Evolutionary conservation across 2,329 filamentous ascomycete genomes (phyloP).

Genomic region (Neofusicoccum parvum): DNA sequence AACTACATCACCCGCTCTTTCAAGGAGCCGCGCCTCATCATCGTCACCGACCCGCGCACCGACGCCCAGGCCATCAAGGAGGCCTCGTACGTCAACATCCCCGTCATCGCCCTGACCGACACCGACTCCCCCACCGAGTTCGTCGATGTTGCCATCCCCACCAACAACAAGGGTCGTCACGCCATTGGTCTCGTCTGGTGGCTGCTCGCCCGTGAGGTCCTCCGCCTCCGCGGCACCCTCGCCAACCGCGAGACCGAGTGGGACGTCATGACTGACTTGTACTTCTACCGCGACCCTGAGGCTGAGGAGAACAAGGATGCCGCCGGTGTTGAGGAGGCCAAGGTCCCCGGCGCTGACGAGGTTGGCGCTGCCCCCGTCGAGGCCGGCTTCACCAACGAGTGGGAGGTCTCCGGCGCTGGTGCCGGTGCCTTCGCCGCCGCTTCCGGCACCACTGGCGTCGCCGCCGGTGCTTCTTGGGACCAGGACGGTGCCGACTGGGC

Average conservation of each 20-base stretch:
- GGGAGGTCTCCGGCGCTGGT: slow-evolving; percentile 72
- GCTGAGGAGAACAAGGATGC: slow-evolving; percentile 97
- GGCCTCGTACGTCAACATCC: slow-evolving; percentile 99
- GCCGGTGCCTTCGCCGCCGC: slow-evolving; percentile 70
- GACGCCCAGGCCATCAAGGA: slow-evolving; percentile 99
- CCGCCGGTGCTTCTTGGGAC: slow-evolving; percentile 66
- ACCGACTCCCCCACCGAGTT: slow-evolving; percentile 99
- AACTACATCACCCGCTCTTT: slow-evolving; percentile 99
- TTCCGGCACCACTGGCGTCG: slow-evolving; percentile 57
- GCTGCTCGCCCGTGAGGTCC: slow-evolving; percentile 99
- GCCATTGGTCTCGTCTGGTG: slow-evolving; percentile 99
- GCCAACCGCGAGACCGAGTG: slow-evolving; percentile 94
- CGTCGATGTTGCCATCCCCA: slow-evolving; percentile 99
- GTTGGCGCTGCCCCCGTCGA: slow-evolving; percentile 78
- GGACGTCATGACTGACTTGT: slow-evolving; percentile 99
- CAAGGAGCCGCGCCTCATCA: slow-evolving; percentile 99
- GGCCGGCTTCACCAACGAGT: slow-evolving; percentile 78
- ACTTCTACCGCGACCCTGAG: slow-evolving; percentile 99
- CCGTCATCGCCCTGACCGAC: slow-evolving; percentile 98
- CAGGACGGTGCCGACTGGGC: slow-evolving; percentile 70
- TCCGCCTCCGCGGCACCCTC: slow-evolving; percentile 96
- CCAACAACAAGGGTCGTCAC: slow-evolving; percentile 99
- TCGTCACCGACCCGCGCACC: slow-evolving; percentile 99
- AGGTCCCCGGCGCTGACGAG: slow-evolving; percentile 83
- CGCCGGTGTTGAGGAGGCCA: slow-evolving; percentile 78